Percentiles rank a stretch among this genome's conserved stretches.
Evolutionary conservation across 2,329 filamentous ascomycete species (phyloP).

Genomic region (Fusarium duplospermum): DNA sequence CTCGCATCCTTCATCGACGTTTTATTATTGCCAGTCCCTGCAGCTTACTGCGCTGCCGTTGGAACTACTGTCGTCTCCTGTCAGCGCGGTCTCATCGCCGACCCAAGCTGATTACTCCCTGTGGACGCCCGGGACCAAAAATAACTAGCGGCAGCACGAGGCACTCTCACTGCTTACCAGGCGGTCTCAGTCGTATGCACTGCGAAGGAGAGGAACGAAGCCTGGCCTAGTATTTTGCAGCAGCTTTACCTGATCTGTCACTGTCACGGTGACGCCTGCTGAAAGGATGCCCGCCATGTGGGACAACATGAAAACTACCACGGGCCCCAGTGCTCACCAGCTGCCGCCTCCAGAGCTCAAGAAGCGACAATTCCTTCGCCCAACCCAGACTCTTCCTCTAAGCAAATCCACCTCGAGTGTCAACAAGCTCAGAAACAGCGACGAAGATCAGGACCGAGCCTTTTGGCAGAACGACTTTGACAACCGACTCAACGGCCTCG

Average conservation of each 20-base stretch:
- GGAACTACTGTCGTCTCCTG: constrained; percentile 14
- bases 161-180: constrained; percentile 15
- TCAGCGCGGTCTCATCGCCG: constrained; percentile 35
- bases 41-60: constrained; percentile 3
- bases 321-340: constrained; percentile 36
- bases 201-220: not conserved
- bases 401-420: constrained; percentile 28
- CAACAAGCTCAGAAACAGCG: constrained; percentile 24
- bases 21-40: not conserved
- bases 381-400: constrained; percentile 27
- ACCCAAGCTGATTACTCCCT: constrained; percentile 10
- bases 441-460: constrained; percentile 18
- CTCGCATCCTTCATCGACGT: not conserved
- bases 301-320: constrained; percentile 41
- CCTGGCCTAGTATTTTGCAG: not conserved
- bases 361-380: constrained; percentile 42
- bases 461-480: constrained; percentile 42
- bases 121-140: constrained; percentile 33
- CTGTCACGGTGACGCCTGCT: constrained; percentile 18
- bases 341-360: constrained; percentile 43
- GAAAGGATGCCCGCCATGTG: constrained; percentile 43
- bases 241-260: constrained; percentile 20
- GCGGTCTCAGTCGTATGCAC: constrained; percentile 3
- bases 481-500: constrained; percentile 46
- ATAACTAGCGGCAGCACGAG: constrained; percentile 37